These are phyloP conservation scores for Atalantia buxifolia DNA, from an alignment of 345 rosid genomes.

Conservation along the genomic window DNA sequence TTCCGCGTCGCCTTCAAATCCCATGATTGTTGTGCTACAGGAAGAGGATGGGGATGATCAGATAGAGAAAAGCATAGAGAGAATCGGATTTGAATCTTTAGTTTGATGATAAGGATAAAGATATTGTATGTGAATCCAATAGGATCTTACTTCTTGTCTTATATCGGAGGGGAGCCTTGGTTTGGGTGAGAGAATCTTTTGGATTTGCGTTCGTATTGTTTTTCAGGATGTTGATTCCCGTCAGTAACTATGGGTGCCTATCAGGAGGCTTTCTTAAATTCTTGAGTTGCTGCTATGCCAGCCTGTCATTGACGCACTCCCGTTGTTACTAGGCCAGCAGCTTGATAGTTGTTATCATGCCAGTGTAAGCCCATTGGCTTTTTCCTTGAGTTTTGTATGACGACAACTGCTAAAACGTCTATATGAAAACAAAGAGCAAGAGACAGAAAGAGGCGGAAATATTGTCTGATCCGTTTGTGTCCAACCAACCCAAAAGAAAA, in stretches of 20 bases:
- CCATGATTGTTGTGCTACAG: constrained; percentile 20
- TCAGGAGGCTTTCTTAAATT: not conserved
- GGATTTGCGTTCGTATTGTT: not conserved
- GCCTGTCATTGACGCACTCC: not conserved
- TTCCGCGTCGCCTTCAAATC: constrained; percentile 27
- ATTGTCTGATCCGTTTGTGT: not conserved
- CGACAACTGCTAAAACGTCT: no score
- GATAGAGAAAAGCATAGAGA: not conserved
- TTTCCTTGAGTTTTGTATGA: no score
- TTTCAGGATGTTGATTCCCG: not conserved
- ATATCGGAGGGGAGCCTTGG: constrained; percentile 1
- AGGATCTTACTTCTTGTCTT: not conserved
- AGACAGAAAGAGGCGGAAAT: not conserved
- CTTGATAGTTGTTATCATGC: no score
- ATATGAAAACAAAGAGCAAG: not conserved
- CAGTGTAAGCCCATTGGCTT: no score
- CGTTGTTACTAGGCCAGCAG: not conserved
- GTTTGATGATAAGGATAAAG: not conserved
- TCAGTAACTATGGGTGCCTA: not conserved
- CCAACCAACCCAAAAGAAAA: not conserved
- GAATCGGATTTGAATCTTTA: not conserved
- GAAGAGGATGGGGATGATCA: not conserved
- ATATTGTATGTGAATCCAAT: not conserved
- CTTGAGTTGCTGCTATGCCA: not conserved
- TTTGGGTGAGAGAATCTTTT: not conserved